These are phyloP conservation scores for Theobroma cacao DNA, from an alignment of 345 rosid species.

Conservation along the genomic window DNA sequence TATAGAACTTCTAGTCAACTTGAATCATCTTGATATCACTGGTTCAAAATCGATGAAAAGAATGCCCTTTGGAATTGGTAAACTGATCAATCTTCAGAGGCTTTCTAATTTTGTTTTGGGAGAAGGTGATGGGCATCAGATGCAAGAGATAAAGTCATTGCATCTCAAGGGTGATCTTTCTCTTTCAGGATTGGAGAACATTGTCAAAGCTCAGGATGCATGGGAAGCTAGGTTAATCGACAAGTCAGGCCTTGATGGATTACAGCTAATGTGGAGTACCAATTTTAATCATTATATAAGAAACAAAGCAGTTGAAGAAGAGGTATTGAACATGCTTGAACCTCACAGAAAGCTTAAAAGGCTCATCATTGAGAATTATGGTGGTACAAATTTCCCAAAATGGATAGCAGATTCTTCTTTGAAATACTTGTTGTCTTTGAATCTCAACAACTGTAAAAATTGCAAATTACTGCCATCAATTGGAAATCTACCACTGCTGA, in stretches of 20 bases:
- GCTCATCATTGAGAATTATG: neutral
- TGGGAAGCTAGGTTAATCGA: conserved; percentile 9
- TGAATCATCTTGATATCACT: conserved; percentile 28
- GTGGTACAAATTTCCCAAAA: neutral
- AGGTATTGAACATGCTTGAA: conserved; percentile 12
- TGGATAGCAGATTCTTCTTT: conserved; percentile 18
- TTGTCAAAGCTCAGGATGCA: conserved; percentile 18
- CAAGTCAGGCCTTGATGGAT: conserved; percentile 9
- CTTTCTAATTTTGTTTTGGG: conserved; percentile 11
- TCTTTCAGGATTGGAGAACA: conserved; percentile 19
- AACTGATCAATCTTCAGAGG: neutral
- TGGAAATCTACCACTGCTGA: conserved; percentile 16
- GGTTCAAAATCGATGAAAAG: neutral
- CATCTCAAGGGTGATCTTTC: conserved; percentile 15
- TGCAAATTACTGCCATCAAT: conserved; percentile 8
- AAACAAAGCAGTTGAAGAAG: neutral
- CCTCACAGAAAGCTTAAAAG: conserved; percentile 2
- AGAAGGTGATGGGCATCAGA: neutral
- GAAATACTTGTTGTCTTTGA: neutral
- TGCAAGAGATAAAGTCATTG: conserved; percentile 4
- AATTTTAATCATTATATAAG: neutral
- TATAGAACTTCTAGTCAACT: conserved; percentile 18
- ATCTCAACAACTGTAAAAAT: conserved; percentile 11
- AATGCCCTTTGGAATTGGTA: conserved; percentile 6
- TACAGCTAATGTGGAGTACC: neutral